These are phyloP conservation scores for Amaranthus palmeri DNA, from an alignment of 148 eudicot species.

Conservation along the genomic window DNA sequence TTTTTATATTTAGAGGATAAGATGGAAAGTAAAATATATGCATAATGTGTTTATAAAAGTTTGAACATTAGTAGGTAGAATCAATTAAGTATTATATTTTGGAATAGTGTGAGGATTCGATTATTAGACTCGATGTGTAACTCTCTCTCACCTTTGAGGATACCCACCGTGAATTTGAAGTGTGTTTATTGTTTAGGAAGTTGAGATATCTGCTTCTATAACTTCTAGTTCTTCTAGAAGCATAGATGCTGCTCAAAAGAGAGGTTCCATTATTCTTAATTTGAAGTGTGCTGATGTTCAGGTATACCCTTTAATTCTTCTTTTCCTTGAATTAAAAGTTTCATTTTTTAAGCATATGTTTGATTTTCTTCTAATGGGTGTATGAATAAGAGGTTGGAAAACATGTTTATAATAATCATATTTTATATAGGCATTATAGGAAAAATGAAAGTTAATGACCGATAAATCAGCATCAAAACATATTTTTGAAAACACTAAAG, in stretches of 20 bases:
- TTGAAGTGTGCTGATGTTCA: slow-evolving; percentile 94
- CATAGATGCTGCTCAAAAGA: slow-evolving; percentile 69
- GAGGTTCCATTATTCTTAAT: slow-evolving; percentile 80
- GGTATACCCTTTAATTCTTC: slow-evolving; percentile 28
- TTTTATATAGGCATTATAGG: neutral
- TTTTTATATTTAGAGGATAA: no score
- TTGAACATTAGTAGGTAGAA: no score
- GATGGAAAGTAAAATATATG: no score
- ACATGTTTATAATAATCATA: neutral
- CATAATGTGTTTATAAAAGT: no score
- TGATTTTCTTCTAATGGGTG: neutral
- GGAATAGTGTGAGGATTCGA: no score
- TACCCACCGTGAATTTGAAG: no score
- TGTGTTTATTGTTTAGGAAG: slow-evolving; percentile 48
- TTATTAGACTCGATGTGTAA: no score
- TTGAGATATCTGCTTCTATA: slow-evolving; percentile 78
- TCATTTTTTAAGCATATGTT: neutral
- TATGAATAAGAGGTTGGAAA: neutral
- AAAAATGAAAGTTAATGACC: no score
- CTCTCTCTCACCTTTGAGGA: no score
- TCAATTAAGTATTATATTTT: no score
- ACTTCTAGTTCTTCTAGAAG: slow-evolving; percentile 65
- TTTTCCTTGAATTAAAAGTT: neutral
- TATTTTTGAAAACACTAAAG: no score
- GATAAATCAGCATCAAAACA: no score